Conservation (phyloP, 2,329 filamentous ascomycete species). For the Claviceps citrina region DNA sequence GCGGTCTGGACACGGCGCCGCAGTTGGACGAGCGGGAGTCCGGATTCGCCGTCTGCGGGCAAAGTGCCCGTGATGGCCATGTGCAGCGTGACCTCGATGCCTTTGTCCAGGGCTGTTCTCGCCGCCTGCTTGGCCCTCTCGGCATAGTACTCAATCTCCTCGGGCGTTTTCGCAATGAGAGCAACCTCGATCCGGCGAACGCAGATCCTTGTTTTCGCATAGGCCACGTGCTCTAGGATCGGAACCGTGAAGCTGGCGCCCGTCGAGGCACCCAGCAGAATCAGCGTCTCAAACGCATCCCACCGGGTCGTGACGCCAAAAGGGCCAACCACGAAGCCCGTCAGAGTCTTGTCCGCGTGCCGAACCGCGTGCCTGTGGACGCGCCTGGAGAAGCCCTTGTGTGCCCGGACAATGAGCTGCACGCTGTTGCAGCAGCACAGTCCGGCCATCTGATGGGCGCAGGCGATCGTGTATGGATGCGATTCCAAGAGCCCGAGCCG, state of each 20-base stretch:
- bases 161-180: slow-evolving; percentile 33
- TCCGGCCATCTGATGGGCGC: slow-evolving; percentile 32
- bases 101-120: slow-evolving; percentile 24
- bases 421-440: slow-evolving; percentile 43
- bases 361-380: slow-evolving; percentile 32
- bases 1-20: not conserved
- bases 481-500: slow-evolving; percentile 37
- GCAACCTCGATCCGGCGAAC: slow-evolving; percentile 38
- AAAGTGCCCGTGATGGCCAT: slow-evolving; percentile 35
- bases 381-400: slow-evolving; percentile 40
- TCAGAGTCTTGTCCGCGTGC: slow-evolving; percentile 16
- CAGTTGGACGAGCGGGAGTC: slow-evolving; percentile 3
- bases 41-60: slow-evolving; percentile 1
- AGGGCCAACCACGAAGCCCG: slow-evolving; percentile 37
- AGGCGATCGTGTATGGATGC: slow-evolving; percentile 48
- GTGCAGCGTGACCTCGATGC: slow-evolving; percentile 35
- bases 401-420: slow-evolving; percentile 41
- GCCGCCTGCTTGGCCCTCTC: slow-evolving; percentile 31
- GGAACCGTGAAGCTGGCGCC: slow-evolving; percentile 47
- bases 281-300: slow-evolving; percentile 42
- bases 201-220: slow-evolving; percentile 26
- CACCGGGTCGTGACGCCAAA: slow-evolving; percentile 40
- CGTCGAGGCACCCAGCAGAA: slow-evolving; percentile 46
- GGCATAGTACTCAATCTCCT: slow-evolving; percentile 41
- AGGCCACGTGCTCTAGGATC: slow-evolving; percentile 39